Evolutionary conservation across 2,329 filamentous ascomycete genomes (phyloP).

Genomic region (Pyrenophora teres): DNA sequence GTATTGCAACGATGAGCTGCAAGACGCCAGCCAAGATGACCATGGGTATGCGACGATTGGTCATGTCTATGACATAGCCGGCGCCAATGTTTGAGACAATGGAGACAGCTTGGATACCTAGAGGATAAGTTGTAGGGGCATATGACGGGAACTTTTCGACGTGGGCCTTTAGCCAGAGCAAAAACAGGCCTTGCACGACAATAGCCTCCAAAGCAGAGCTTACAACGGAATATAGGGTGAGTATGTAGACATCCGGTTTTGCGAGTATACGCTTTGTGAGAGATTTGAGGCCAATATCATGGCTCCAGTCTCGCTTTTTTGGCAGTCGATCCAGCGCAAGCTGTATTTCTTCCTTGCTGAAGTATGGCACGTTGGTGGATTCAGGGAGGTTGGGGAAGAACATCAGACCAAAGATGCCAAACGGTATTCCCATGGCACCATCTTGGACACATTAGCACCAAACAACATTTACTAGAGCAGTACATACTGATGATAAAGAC

Average conservation of each 20-base stretch:
- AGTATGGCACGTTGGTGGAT: conserved; percentile 27
- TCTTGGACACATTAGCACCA: conserved; percentile 22
- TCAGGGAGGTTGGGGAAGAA: conserved; percentile 38
- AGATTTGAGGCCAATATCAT: conserved; percentile 32
- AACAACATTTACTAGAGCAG: rapidly evolving
- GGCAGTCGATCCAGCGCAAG: conserved; percentile 34
- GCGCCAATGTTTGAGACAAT: conserved; percentile 55
- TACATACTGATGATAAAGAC: conserved; percentile 35
- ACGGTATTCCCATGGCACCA: conserved; percentile 36
- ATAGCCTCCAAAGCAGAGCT: conserved; percentile 46
- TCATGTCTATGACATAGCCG: conserved; percentile 47
- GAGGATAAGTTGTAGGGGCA: conserved; percentile 63
- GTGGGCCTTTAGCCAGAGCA: conserved; percentile 33
- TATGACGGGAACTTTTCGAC: conserved; percentile 41
- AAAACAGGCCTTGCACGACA: conserved; percentile 32
- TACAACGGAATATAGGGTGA: conserved; percentile 48
- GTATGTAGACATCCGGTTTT: conserved; percentile 45
- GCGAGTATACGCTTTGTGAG: conserved; percentile 28
- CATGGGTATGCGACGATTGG: conserved; percentile 44
- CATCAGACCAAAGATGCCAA: conserved; percentile 35
- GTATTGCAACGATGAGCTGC: conserved; percentile 41
- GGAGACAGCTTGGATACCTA: conserved; percentile 61
- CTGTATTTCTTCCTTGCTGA: conserved; percentile 33
- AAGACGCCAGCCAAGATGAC: conserved; percentile 40
- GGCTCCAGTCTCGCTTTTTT: conserved; percentile 29